Evolutionary conservation across 495 filamentous ascomycete genomes (phyloP).

Genomic region (Lasiosphaeria hispida): DNA sequence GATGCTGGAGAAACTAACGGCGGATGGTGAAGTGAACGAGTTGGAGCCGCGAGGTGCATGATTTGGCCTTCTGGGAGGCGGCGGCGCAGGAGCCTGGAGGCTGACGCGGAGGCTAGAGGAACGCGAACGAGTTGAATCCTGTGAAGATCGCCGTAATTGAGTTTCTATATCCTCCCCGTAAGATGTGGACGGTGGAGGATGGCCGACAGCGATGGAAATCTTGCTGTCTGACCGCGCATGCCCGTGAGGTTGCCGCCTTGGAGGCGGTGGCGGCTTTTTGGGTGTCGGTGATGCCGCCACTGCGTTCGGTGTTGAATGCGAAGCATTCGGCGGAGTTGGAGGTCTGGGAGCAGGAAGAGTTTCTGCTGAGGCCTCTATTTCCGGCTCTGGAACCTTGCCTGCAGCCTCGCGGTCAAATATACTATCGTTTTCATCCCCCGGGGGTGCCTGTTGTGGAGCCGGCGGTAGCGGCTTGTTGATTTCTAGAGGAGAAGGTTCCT

Average conservation of each 20-base stretch:
- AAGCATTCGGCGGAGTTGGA: slow-evolving; percentile 32
- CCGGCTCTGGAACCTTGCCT: slow-evolving; percentile 43
- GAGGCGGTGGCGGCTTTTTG: slow-evolving; percentile 47
- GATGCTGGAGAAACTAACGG: slow-evolving; percentile 10
- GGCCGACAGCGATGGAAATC: slow-evolving; percentile 20
- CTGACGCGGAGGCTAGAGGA: slow-evolving; percentile 38
- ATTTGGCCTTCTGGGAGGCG: slow-evolving; percentile 42
- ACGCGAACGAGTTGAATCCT: slow-evolving; percentile 43
- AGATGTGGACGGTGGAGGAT: slow-evolving; percentile 17
- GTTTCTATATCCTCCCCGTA: slow-evolving; percentile 32
- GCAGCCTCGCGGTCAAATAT: slow-evolving; percentile 45
- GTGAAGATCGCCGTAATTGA: slow-evolving; percentile 37
- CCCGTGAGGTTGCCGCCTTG: slow-evolving; percentile 44
- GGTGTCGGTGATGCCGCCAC: slow-evolving; percentile 16
- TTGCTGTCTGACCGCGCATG: slow-evolving; percentile 43
- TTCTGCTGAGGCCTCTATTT: slow-evolving; percentile 28
- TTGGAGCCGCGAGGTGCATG: slow-evolving; percentile 30
- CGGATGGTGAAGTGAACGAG: slow-evolving; percentile 19
- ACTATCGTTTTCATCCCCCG: slow-evolving; percentile 37
- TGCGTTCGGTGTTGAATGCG: slow-evolving; percentile 23
- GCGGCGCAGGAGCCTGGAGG: slow-evolving; percentile 40
- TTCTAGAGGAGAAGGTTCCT: slow-evolving; percentile 35
- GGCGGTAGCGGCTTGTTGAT: slow-evolving; percentile 51
- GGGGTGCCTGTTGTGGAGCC: slow-evolving; percentile 41
- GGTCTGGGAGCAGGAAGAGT: slow-evolving; percentile 28